Base-by-base conservation (phyloP, 129 eudicot species). In the Pseudognaphalium luteoalbum region DNA sequence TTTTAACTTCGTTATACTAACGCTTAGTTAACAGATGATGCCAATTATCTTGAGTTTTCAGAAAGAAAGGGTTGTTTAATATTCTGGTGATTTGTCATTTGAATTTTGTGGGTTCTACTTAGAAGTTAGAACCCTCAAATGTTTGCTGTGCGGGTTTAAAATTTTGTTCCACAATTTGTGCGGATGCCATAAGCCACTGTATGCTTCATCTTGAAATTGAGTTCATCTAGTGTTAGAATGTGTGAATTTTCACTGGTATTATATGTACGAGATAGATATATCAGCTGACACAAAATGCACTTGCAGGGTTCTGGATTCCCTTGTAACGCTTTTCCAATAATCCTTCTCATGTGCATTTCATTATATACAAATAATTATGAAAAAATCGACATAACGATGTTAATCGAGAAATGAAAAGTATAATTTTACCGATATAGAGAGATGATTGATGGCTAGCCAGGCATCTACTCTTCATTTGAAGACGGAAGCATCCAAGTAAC, bases 1-100 rank as follows among this genome's bases (percentile, higher is more conserved):
- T 51, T 51, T 34, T 67, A 76, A 67, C 74, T 20, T 30, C 19
- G 54, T 3, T 66, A 4, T 76, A 42, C 9, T 76, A 34, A 66
- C 14, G 16, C 42, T 37, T 34, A 66, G 28, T 52, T 22, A 34
- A 22, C 19, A 52, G 20, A 25, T 65, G 80, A 22, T 57, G 21
- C 57, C 20, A 37, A 35, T 76, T 65, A 34, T 19, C 7, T 51
- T 9, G 64, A 76, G 63, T 19, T 54, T 41, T 30, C 14, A 52
- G 15, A 32, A 47, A 64, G 51, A 65, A 75, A 30, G 25, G 22
- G 64, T 21, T 14, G 25, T 19, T 75, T 17, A 47, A 52, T 75
- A 5, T 15, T 60, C 17, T 41, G 54, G 70, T 21, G 12, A 11
- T 41, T 41, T 8, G 47, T 25, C 28, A 25, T 25, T 25, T 25